These are phyloP conservation scores for Fragaria nilgerrensis DNA, from an alignment of 306 rosid genomes.

Conservation along the genomic window DNA sequence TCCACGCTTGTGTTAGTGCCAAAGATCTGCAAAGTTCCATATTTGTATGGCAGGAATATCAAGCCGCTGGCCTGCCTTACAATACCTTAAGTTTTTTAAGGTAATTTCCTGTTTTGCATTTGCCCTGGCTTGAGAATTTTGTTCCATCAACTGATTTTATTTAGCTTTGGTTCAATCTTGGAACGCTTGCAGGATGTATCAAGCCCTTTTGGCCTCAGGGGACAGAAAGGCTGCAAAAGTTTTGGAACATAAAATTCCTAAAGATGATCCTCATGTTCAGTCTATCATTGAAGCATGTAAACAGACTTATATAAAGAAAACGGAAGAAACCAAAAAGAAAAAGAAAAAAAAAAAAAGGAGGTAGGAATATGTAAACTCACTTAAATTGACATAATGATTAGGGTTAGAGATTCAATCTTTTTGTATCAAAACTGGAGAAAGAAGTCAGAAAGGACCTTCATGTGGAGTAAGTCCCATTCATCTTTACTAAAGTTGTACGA, in stretches of 20 bases:
- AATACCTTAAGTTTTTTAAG: slow-evolving; percentile 55
- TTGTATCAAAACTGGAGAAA: neutral
- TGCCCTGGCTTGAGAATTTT: neutral
- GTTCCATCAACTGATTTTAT: neutral
- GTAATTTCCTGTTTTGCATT: slow-evolving; percentile 29
- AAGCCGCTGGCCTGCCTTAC: slow-evolving; percentile 62
- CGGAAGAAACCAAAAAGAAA: slow-evolving; percentile 7
- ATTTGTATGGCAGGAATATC: slow-evolving; percentile 70
- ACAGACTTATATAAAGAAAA: slow-evolving; percentile 18
- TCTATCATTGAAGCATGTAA: slow-evolving; percentile 46
- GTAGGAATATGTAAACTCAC: neutral
- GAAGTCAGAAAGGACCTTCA: neutral
- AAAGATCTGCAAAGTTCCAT: slow-evolving; percentile 41
- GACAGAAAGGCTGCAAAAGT: slow-evolving; percentile 43
- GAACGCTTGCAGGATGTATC: slow-evolving; percentile 72
- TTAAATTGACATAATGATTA: neutral
- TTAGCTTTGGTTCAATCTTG: slow-evolving; percentile 4
- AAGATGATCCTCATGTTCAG: slow-evolving; percentile 57
- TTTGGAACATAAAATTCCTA: slow-evolving; percentile 50
- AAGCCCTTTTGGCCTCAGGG: slow-evolving; percentile 71
- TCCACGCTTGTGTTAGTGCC: slow-evolving; percentile 41
- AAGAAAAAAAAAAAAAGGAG: neutral
- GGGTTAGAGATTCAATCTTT: neutral
- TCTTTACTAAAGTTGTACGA: neutral
- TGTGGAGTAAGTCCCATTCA: neutral